Percentiles rank a stretch among this genome's conserved stretches.
Conservation (phyloP, 345 rosid genomes). For the Microthlaspi erraticum region DNA sequence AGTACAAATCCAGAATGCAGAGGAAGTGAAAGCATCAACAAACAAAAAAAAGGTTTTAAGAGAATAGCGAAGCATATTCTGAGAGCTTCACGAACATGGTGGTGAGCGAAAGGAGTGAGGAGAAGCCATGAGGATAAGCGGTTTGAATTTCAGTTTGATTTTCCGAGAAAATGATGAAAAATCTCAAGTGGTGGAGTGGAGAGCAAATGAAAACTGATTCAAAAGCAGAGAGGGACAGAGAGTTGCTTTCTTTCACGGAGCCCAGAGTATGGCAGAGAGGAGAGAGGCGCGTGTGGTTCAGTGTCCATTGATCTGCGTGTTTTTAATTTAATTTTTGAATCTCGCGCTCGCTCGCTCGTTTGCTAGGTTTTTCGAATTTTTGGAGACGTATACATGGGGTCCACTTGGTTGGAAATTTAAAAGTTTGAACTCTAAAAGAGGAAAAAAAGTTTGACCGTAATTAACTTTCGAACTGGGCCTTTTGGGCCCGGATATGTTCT, state of each 20-base stretch:
- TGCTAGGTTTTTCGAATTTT: slow-evolving; percentile 42
- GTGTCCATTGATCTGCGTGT: slow-evolving; percentile 33
- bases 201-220: background rate
- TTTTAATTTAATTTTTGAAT: slow-evolving; percentile 44
- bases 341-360: slow-evolving; percentile 55
- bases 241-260: slow-evolving; percentile 30
- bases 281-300: slow-evolving; percentile 44
- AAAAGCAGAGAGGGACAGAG: slow-evolving; percentile 21
- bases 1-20: background rate
- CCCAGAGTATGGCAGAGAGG: slow-evolving; percentile 27
- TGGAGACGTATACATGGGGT: slow-evolving; percentile 23
- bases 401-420: slow-evolving; percentile 26
- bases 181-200: slow-evolving; percentile 7
- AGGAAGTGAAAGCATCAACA: background rate
- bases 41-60: background rate
- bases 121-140: slow-evolving; percentile 4
- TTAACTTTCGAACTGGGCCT: slow-evolving; percentile 16
- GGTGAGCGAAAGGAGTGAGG: slow-evolving; percentile 9
- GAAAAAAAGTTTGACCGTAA: slow-evolving; percentile 33
- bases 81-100: slow-evolving; percentile 15
- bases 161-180: slow-evolving; percentile 22
- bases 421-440: slow-evolving; percentile 17
- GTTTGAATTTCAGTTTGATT: background rate
- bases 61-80: slow-evolving; percentile 23
- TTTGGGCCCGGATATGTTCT: slow-evolving; percentile 4